A percentile compares a stretch with the other conserved stretches of the same genome.
These are phyloP conservation scores for Ophiostoma perfectum DNA, from an alignment of 2,329 filamentous ascomycete genomes.

Conservation along the genomic window DNA sequence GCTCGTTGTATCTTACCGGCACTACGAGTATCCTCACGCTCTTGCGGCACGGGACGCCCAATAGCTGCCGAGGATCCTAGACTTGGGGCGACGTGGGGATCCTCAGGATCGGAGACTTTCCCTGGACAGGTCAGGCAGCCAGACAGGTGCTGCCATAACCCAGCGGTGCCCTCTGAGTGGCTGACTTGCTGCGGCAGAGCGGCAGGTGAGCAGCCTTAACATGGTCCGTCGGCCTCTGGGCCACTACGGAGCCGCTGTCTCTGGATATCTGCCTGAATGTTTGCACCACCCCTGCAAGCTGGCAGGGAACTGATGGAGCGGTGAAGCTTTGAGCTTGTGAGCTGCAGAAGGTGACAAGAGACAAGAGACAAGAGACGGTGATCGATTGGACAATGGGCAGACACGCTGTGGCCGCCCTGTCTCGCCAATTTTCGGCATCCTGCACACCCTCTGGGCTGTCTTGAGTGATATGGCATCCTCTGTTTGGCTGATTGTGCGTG, in stretches of 20 bases:
- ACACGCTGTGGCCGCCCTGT: not conserved
- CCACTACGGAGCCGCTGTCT: no score
- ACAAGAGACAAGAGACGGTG: not conserved
- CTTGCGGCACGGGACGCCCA: conserved; percentile 22
- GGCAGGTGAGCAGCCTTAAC: no score
- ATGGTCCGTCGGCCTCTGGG: no score
- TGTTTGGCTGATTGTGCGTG: not conserved
- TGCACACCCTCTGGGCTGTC: not conserved
- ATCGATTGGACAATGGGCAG: not conserved
- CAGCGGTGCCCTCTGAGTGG: no score
- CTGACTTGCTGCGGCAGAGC: no score
- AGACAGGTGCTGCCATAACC: no score
- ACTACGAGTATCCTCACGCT: conserved; percentile 11
- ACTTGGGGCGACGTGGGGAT: not conserved
- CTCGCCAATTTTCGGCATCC: not conserved
- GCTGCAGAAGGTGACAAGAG: not conserved
- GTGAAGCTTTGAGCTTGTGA: not conserved
- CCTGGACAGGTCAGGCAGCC: not conserved
- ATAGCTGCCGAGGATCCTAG: conserved; percentile 16
- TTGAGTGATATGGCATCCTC: not conserved
- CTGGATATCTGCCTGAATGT: not conserved
- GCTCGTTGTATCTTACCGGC: not conserved
- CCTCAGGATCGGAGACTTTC: not conserved
- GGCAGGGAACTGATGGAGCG: not conserved
- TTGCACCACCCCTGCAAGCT: not conserved